Evolutionary conservation across 2,329 filamentous ascomycete species (phyloP).

Genomic region (Phaeosphaeriaceae sp.): DNA sequence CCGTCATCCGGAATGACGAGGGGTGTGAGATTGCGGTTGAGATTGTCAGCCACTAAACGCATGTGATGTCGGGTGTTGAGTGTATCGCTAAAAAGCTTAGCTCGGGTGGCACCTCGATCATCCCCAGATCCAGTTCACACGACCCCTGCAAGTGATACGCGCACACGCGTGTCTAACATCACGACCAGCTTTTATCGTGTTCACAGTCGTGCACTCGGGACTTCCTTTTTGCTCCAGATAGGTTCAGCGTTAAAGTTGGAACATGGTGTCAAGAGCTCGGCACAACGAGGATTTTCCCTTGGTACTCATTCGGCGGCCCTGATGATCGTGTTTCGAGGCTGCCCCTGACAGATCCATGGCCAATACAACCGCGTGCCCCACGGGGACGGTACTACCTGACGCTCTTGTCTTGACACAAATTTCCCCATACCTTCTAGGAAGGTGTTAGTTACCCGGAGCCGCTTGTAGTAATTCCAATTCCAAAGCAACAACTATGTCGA

Average conservation of each 20-base stretch:
- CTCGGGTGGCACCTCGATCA: not conserved
- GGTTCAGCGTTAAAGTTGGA: too few relatives aligned
- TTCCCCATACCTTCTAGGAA: slow-evolving; percentile 1
- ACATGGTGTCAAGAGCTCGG: slow-evolving; percentile 1
- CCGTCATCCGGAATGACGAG: too few relatives aligned
- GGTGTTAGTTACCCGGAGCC: slow-evolving; percentile 4
- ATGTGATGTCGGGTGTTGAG: slow-evolving; percentile 12
- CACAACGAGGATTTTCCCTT: not conserved
- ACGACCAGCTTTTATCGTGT: slow-evolving; percentile 18
- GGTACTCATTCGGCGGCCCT: too few relatives aligned
- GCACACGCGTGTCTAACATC: slow-evolving; percentile 11
- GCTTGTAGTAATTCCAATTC: slow-evolving; percentile 3
- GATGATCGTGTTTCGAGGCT: slow-evolving; percentile 1
- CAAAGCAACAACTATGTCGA: not conserved
- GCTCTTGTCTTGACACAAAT: not conserved
- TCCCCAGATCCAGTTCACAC: slow-evolving; percentile 6
- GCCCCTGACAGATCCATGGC: not conserved
- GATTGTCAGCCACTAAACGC: slow-evolving; percentile 5
- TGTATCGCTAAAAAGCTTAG: slow-evolving; percentile 17
- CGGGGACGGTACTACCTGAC: slow-evolving; percentile 6
- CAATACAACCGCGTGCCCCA: slow-evolving; percentile 8
- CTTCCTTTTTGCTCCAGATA: not conserved
- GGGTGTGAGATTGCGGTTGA: slow-evolving; percentile 1
- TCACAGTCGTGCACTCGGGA: not conserved
- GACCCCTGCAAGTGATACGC: slow-evolving; percentile 20